phyloP scores from a whole-genome alignment of 768 basidiomycete species.

The Tremella yokohamensis region DNA sequence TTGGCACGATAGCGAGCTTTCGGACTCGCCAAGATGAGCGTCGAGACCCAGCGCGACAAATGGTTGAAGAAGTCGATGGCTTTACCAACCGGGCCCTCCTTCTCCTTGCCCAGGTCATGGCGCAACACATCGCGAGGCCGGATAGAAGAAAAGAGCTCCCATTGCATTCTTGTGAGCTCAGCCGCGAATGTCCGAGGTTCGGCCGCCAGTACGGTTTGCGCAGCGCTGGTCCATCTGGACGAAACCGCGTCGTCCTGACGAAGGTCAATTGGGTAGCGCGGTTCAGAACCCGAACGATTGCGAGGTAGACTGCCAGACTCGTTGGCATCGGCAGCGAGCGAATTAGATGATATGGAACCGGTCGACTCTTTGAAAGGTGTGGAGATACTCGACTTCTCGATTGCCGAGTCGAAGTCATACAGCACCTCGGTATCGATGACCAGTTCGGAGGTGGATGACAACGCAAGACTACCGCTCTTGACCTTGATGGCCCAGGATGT shows the following conservation, averaged over 20 bases:
- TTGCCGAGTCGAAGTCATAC: constrained; percentile 19
- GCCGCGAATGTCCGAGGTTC: constrained; percentile 63
- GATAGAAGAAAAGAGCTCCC: constrained; percentile 67
- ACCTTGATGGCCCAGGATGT: constrained; percentile 35
- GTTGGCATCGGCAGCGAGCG: not conserved
- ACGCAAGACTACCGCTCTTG: not conserved
- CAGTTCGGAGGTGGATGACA: constrained; percentile 11
- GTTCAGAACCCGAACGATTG: not conserved
- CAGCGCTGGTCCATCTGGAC: constrained; percentile 12
- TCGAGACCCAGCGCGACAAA: constrained; percentile 82
- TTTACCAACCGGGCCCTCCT: constrained; percentile 66
- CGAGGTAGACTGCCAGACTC: not conserved
- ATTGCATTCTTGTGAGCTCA: constrained; percentile 76
- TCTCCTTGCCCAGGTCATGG: constrained; percentile 65
- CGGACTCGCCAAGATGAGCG: constrained; percentile 83
- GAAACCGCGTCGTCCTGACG: constrained; percentile 8
- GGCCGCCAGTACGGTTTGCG: constrained; percentile 9
- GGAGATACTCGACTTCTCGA: constrained; percentile 10
- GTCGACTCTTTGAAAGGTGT: not conserved
- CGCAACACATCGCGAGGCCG: constrained; percentile 85
- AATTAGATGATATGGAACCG: not conserved
- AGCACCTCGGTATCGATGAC: constrained; percentile 19
- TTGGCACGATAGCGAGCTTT: constrained; percentile 68
- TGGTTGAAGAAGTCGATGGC: constrained; percentile 78
- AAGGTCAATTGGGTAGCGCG: not conserved